Evolutionary conservation across 2,329 filamentous ascomycete genomes (phyloP), one percentile per base, ranked within the genome.

Genomic region (Hypoxylon sp.): DNA sequence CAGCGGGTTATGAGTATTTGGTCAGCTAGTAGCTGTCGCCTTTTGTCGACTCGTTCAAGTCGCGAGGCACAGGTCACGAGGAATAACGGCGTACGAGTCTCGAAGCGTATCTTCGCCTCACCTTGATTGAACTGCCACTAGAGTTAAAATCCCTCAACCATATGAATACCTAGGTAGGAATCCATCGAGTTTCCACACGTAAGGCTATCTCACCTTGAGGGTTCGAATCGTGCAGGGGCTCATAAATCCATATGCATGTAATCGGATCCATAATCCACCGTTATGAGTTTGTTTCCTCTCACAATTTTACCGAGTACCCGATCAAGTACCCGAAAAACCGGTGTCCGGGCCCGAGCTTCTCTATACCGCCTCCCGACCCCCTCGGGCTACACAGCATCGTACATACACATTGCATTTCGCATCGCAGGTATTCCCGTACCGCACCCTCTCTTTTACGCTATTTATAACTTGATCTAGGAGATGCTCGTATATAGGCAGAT

Each of bases 361-460:
- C 13, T 20, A 37, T 18, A 33, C 24, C 41, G 37, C 24, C n/a
- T 35, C 15, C 31, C 26, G 37, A 33, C 37, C 11, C 5, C n/a
- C 35, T 56, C 48, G 35, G 48, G 60, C 42, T 56, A 59, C 48
- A 59, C 55, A 31, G 18, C 51, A 38, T 56, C 38, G 2, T 40
- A 35, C 35, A 41, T 41, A 23, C 18, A 31, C 21, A 23, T 49
- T 49, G 17, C 38, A 57, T 26, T 38, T 43, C 26, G 41, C 50
- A 31, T 55, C 37, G 46, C 50, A 46, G 49, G 42, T 21, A 21
- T n/a, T n/a, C n/a, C n/a, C n/a, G n/a, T n/a, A 35, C n/a, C 31
- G 20, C 21, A 21, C 24, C 27, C 37, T 27, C 42, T 48, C 13
- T 46, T 50, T 53, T 31, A 42, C 37, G 48, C 47, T 55, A 55